Evolutionary conservation across 805 yeast species (phyloP), one percentile per base, ranked within the genome.

Genomic region (Monosporozyma unispora): DNA sequence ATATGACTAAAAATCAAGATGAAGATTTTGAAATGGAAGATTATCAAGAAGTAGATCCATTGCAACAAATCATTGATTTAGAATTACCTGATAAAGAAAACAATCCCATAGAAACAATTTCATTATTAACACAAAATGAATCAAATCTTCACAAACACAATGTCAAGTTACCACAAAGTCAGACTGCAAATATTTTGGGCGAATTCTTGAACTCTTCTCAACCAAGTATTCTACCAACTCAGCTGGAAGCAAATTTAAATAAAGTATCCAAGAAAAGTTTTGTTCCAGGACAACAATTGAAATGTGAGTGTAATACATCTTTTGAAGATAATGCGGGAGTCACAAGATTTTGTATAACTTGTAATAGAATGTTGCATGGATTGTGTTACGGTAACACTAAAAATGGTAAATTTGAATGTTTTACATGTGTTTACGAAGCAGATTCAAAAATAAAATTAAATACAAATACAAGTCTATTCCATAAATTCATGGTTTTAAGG

Each of bases 401-500:
- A 23, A 39, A 21, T 10, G 23, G 54, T 19, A 28, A 54, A 9
- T 40, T 59, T 31, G 48, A 56, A 49, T 69, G 69, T 48, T 48
- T 64, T 44, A 43, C 58, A 1, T 66, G 73, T 48, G 50, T 64
- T 22, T 50, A 55, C 23, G 54, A 52, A 9, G 28, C 60, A 21
- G 37, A 54, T 3, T 54, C 61, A 4, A 56, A 60, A 11, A 14
- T 10, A 2, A 21, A 11, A 16, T 8, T 28, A 19, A 39, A 9
- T 11, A 21, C 27, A 12, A 11, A 12, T 16, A 19, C 42, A 9
- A 4, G n/a, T 21, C 4, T 9, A 7, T 47, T 47, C 45, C 38
- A 54, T 25, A 55, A 64, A 14, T 51, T 74, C 29, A 61, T 71
- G 66, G 60, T 68, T 47, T 40, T 64, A 2, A 65, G 79, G 51